These are phyloP conservation scores for Phaeotremella skinneri DNA, from an alignment of 768 basidiomycete species.

Conservation along the genomic window DNA sequence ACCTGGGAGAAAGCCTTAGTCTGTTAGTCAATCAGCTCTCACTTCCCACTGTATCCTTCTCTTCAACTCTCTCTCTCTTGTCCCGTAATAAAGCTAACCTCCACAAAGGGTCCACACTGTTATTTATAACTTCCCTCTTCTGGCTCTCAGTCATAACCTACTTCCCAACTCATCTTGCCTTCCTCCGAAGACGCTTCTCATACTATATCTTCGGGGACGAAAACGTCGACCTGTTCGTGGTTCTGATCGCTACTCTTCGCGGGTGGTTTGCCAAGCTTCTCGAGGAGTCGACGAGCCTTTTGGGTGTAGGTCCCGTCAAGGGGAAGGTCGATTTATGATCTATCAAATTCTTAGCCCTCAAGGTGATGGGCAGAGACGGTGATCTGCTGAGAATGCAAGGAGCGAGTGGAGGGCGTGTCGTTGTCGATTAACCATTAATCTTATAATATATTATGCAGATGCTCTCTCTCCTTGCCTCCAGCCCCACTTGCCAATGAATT, in stretches of 20 bases:
- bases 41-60: neutral
- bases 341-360: too few relatives aligned
- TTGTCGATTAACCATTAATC: too few relatives aligned
- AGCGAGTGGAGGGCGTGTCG: too few relatives aligned
- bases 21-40: conserved; percentile 54
- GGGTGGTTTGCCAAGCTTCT: neutral
- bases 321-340: neutral
- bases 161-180: conserved; percentile 61
- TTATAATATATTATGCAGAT: too few relatives aligned
- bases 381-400: too few relatives aligned
- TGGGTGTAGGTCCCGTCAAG: neutral
- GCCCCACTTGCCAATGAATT: too few relatives aligned
- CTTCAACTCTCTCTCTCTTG: neutral
- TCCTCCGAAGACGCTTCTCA: conserved; percentile 58
- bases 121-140: conserved; percentile 53
- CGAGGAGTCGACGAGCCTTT: neutral
- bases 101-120: conserved; percentile 51
- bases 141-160: conserved; percentile 60
- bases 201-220: conserved; percentile 67
- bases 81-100: neutral
- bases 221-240: conserved; percentile 27
- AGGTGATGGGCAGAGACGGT: too few relatives aligned
- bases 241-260: neutral
- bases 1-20: conserved; percentile 67
- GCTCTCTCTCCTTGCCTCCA: too few relatives aligned